Conservation (phyloP, 1,284 basidiomycete species). For the Naganishia cerealis region DNA sequence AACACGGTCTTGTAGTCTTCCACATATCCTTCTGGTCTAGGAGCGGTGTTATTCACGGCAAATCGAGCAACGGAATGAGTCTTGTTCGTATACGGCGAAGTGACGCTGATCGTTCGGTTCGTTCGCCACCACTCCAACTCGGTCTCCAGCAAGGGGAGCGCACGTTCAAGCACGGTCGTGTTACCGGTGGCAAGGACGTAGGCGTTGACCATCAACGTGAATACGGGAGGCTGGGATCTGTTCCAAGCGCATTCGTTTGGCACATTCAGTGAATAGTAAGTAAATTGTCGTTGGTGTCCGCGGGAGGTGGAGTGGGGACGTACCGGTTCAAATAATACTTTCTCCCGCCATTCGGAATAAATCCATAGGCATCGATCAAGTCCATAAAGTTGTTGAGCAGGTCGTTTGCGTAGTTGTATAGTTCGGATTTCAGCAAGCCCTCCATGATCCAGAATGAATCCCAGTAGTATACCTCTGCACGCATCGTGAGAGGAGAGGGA, state of each 20-base stretch:
- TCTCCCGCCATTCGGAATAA: slow-evolving; percentile 85
- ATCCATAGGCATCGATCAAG: slow-evolving; percentile 71
- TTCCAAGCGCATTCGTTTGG: not conserved
- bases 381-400: slow-evolving; percentile 92
- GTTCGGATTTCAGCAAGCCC: slow-evolving; percentile 74
- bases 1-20: slow-evolving; percentile 75
- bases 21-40: slow-evolving; percentile 71
- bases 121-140: slow-evolving; percentile 80
- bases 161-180: slow-evolving; percentile 63
- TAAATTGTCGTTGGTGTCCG: not conserved
- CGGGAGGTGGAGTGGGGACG: not conserved
- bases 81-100: slow-evolving; percentile 68
- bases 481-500: slow-evolving; percentile 14
- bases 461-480: slow-evolving; percentile 65
- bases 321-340: slow-evolving; percentile 66
- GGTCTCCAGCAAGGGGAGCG: slow-evolving; percentile 65
- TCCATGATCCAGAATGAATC: slow-evolving; percentile 84
- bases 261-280: not conserved
- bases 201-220: slow-evolving; percentile 72
- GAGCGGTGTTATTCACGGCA: slow-evolving; percentile 73
- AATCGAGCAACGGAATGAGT: slow-evolving; percentile 69
- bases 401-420: slow-evolving; percentile 70
- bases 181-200: slow-evolving; percentile 66
- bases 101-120: slow-evolving; percentile 72
- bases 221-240: slow-evolving; percentile 79